Evolutionary conservation across 345 rosid genomes (phyloP).

Genomic region (Chamaenerion angustifolium): DNA sequence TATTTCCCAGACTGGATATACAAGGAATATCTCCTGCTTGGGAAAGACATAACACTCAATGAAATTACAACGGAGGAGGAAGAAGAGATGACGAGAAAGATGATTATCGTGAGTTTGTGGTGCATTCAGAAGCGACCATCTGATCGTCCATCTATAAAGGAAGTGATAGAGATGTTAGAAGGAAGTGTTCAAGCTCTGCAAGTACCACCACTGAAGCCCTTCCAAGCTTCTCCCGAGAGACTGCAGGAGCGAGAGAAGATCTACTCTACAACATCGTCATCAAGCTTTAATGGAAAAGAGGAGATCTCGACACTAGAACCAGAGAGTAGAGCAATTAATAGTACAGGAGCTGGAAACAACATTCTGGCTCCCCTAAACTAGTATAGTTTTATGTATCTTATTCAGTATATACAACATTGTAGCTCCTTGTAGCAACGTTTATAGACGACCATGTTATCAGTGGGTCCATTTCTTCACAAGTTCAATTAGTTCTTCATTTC

Average conservation of each 20-base stretch:
- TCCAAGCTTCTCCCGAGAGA: not conserved
- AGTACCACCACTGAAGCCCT: slow-evolving; percentile 4
- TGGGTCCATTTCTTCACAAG: too few relatives aligned
- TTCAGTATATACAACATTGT: too few relatives aligned
- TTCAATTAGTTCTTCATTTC: too few relatives aligned
- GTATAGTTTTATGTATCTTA: too few relatives aligned
- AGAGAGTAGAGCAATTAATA: not conserved
- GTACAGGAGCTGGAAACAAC: too few relatives aligned
- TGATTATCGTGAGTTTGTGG: slow-evolving; percentile 5
- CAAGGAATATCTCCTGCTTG: slow-evolving; percentile 1
- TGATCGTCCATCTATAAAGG: slow-evolving; percentile 3
- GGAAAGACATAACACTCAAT: not conserved
- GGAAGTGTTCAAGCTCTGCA: slow-evolving; percentile 3
- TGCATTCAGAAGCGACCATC: slow-evolving; percentile 20
- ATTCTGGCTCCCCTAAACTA: too few relatives aligned
- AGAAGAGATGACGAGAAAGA: slow-evolving; percentile 4
- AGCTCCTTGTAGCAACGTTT: too few relatives aligned
- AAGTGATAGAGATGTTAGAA: slow-evolving; percentile 8
- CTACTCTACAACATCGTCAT: slow-evolving; percentile 4
- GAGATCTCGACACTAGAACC: too few relatives aligned
- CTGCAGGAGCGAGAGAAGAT: not conserved
- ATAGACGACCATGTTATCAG: too few relatives aligned
- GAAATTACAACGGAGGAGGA: slow-evolving; percentile 3
- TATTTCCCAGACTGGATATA: slow-evolving; percentile 11
- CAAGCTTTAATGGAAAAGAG: not conserved